A percentile compares a stretch with the other conserved stretches of the same genome.
Evolutionary conservation across 1,284 basidiomycete genomes (phyloP).

Genomic region (Gomphus bonarii): DNA sequence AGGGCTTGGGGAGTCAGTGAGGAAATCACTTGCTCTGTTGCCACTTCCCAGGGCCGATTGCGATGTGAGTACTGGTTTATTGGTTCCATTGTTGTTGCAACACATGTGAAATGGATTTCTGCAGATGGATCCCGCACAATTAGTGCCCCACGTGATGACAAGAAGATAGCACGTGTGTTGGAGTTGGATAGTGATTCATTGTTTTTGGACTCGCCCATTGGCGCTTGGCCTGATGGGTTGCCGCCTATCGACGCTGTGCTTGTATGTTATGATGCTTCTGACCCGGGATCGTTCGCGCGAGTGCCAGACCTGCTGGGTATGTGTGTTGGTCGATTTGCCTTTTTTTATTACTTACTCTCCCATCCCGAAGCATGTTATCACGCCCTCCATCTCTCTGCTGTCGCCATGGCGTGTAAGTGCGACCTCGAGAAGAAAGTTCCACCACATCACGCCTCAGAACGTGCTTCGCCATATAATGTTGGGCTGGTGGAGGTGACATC

Average conservation of each 20-base stretch:
- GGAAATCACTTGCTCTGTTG: constrained; percentile 25
- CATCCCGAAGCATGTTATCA: constrained; percentile 39
- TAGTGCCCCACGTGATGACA: constrained; percentile 28
- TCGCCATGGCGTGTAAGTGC: constrained; percentile 68
- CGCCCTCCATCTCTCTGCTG: constrained; percentile 43
- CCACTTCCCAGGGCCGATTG: constrained; percentile 24
- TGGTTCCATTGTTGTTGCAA: background rate
- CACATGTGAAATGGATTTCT: background rate
- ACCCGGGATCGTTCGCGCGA: constrained; percentile 46
- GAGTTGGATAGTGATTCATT: constrained; percentile 38
- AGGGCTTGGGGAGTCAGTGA: constrained; percentile 45
- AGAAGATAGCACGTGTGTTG: constrained; percentile 38
- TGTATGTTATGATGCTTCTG: constrained; percentile 65
- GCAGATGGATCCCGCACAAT: constrained; percentile 43
- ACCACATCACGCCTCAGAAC: constrained; percentile 36
- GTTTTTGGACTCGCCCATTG: constrained; percentile 15
- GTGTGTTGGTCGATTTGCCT: constrained; percentile 17
- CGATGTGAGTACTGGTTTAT: constrained; percentile 29
- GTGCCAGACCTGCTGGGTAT: constrained; percentile 55
- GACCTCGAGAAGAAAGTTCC: constrained; percentile 51
- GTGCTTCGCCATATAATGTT: constrained; percentile 45
- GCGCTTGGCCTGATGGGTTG: constrained; percentile 32
- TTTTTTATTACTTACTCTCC: background rate
- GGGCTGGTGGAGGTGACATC: constrained; percentile 60
- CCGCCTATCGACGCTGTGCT: constrained; percentile 59